Evolutionary conservation across 202 grass and related monocot species (phyloP).

Genomic region (Schoenoplectus triqueter): DNA sequence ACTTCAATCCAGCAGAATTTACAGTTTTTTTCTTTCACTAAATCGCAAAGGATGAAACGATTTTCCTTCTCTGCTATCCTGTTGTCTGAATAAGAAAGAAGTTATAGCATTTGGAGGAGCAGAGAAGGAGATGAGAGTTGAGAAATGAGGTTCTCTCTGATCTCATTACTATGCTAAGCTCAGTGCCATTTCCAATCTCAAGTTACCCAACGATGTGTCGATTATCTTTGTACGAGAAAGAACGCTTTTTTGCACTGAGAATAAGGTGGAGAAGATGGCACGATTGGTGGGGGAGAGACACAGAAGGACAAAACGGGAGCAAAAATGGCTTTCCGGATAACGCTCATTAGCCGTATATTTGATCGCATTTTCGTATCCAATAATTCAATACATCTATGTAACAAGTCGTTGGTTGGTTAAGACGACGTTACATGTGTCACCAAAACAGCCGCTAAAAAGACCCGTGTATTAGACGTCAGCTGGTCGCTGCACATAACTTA

Average conservation of each 20-base stretch:
- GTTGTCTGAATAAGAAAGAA: not conserved
- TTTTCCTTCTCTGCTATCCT: not conserved
- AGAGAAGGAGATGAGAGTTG: not conserved
- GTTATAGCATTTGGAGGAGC: conserved; percentile 6
- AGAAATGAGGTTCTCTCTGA: conserved; percentile 1
- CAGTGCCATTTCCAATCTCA: not conserved
- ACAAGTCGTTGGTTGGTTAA: not conserved
- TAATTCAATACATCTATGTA: not conserved
- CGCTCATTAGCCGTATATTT: conserved; percentile 28
- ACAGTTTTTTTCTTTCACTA: not conserved
- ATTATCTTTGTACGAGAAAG: not conserved
- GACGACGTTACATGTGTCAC: not conserved
- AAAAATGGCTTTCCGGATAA: conserved; percentile 35
- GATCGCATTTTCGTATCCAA: not conserved
- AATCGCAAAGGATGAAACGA: conserved; percentile 4
- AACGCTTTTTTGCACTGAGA: not conserved
- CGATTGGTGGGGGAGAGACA: not conserved
- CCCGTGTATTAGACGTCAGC: not conserved
- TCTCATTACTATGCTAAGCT: conserved; percentile 22
- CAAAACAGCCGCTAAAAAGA: not conserved
- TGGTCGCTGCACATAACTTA: not conserved
- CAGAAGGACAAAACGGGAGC: conserved; percentile 12
- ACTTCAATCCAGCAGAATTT: not conserved
- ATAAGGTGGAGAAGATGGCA: conserved; percentile 38
- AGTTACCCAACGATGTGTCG: not conserved